These are phyloP conservation scores for Centella asiatica DNA, from an alignment of 129 eudicot species.

Conservation along the genomic window DNA sequence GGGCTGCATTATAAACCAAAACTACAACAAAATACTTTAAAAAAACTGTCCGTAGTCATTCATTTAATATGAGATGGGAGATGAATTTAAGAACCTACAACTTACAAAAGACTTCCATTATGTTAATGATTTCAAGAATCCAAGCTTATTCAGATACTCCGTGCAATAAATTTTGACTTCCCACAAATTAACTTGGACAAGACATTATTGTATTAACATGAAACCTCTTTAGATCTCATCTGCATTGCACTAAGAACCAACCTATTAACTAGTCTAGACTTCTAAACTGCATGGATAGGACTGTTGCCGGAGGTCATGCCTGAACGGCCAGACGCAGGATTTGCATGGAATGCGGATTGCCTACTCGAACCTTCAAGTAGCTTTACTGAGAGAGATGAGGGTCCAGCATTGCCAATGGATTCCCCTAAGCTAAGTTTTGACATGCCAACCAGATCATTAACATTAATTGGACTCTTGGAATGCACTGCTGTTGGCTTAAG, in stretches of 20 bases:
- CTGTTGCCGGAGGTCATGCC: constrained; percentile 40
- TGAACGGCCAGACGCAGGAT: constrained; percentile 41
- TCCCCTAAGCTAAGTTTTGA: constrained; percentile 77
- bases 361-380: constrained; percentile 57
- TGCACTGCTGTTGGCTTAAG: constrained; percentile 88
- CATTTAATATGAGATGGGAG: background rate
- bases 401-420: constrained; percentile 44
- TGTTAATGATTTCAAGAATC: constrained; percentile 10
- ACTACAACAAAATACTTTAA: background rate
- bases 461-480: constrained; percentile 78
- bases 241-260: constrained; percentile 24
- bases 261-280: constrained; percentile 23
- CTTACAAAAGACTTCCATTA: constrained; percentile 7
- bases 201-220: constrained; percentile 41
- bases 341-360: constrained; percentile 84
- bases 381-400: constrained; percentile 44
- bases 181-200: constrained; percentile 14
- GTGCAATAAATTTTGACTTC: constrained; percentile 21
- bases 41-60: background rate
- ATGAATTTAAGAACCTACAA: background rate
- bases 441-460: constrained; percentile 88
- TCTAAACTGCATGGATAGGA: constrained; percentile 67
- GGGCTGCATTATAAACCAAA: too few species aligned
- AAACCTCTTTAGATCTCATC: constrained; percentile 17
- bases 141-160: constrained; percentile 14